phyloP scores from a whole-genome alignment of 805 yeast genomes.

The Kodamaea kaohsiungensis region DNA sequence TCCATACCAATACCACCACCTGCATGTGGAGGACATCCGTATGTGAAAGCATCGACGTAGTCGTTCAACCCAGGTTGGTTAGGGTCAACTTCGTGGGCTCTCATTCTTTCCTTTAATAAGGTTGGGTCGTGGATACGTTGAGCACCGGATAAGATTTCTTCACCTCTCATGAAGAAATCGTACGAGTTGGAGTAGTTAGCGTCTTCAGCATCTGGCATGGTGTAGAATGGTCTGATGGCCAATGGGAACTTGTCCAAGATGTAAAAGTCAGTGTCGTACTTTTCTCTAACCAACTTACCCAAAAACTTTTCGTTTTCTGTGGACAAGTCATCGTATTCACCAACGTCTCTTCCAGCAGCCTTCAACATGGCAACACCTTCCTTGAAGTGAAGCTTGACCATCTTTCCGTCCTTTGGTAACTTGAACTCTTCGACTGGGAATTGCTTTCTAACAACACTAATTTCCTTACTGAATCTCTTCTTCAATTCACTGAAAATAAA shows the following conservation, averaged over 20 bases:
- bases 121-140: slow-evolving; percentile 97
- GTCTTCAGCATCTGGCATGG: slow-evolving; percentile 96
- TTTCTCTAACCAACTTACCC: slow-evolving; percentile 88
- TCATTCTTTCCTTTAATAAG: slow-evolving; percentile 78
- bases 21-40: slow-evolving; percentile 98
- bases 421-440: slow-evolving; percentile 97
- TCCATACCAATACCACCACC: slow-evolving; percentile 99
- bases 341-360: slow-evolving; percentile 83
- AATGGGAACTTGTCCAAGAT: slow-evolving; percentile 98
- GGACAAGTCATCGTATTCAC: slow-evolving; percentile 83
- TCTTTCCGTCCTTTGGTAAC: slow-evolving; percentile 89
- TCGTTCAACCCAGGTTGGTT: slow-evolving; percentile 80
- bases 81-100: slow-evolving; percentile 79
- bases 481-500: slow-evolving; percentile 86
- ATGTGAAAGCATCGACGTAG: slow-evolving; percentile 88
- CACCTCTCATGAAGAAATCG: slow-evolving; percentile 99
- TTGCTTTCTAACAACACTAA: slow-evolving; percentile 87
- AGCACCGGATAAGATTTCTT: slow-evolving; percentile 98
- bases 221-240: slow-evolving; percentile 96
- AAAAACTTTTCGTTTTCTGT: slow-evolving; percentile 94
- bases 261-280: slow-evolving; percentile 97
- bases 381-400: slow-evolving; percentile 85
- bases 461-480: slow-evolving; percentile 76
- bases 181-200: slow-evolving; percentile 94
- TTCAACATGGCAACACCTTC: slow-evolving; percentile 89